Evolutionary conservation across 805 yeast species (phyloP), one percentile per base, ranked within the genome.

Genomic region (Pichia deserticola): DNA sequence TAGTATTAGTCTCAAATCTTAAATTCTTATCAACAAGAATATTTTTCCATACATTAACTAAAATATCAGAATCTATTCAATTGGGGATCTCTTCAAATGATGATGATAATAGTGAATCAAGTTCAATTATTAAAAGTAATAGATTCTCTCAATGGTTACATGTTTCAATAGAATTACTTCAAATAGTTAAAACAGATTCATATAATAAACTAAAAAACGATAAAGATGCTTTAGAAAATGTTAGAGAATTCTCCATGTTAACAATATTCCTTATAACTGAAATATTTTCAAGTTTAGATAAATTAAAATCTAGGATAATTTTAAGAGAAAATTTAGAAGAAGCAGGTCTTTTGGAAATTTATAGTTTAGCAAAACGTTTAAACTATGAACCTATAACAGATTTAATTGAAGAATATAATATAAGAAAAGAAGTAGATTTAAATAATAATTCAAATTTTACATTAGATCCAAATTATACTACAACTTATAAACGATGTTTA

Each of bases 181-280:
- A 43, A 36, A 7, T 34, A 6, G 34, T 36, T 6, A 34, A 28
- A 28, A 28, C 15, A 5, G 12, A 15, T 7, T 9, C 43, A 9
- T 29, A 12, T 15, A 36, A 8, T 5, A 25, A 33, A 25, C 2
- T 20, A 3, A 20, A 20, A 20, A 20, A 20, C 3, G 20, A 20
- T 20, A 15, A 27, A 5, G 15, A 3, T 10, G 9, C 40, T 10
- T 8, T 20, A 27, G 20, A 35, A 15, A 48, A 54, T 1, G 47
- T 59, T 12, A 52, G 56, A 41, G 96, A 89, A 50, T 90, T 86
- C 63, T 75, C 85, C 13, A 67, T 84, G 45, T 73, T 86, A 3
- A 81, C 95, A 0, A 70, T 89, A 71, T 75, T 86, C 38, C 72
- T 92, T 40, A 70, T 89, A 35, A 81, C 82, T 57, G 80, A 89